phyloP scores from a whole-genome alignment of 805 yeast genomes.

The Saccharomyces kudriavzevii region DNA sequence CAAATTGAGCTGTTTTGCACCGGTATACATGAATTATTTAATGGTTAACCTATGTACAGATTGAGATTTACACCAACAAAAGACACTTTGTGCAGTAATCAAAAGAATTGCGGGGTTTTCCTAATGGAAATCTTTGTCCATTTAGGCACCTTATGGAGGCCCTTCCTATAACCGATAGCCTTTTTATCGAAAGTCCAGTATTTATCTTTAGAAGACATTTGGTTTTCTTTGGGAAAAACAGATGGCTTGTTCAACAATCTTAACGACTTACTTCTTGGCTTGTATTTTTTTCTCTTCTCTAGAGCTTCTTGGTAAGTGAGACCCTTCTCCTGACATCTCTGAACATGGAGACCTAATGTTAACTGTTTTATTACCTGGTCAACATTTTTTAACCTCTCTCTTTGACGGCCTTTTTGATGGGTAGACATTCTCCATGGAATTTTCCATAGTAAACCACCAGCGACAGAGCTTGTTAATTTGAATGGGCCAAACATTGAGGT shows the following conservation, averaged over 20 bases:
- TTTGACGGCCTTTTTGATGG: slow-evolving; percentile 74
- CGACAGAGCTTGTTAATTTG: slow-evolving; percentile 18
- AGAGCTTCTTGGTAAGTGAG: slow-evolving; percentile 15
- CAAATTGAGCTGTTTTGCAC: background rate
- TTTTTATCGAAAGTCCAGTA: slow-evolving; percentile 78
- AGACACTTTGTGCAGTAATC: slow-evolving; percentile 8
- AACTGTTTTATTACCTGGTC: slow-evolving; percentile 60
- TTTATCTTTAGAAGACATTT: slow-evolving; percentile 77
- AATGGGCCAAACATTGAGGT: slow-evolving; percentile 28
- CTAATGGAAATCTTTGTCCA: slow-evolving; percentile 84
- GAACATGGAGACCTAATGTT: slow-evolving; percentile 25
- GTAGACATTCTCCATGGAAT: slow-evolving; percentile 70
- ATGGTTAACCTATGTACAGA: background rate
- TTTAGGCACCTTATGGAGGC: slow-evolving; percentile 79
- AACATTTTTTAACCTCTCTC: slow-evolving; percentile 73
- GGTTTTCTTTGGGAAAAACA: slow-evolving; percentile 65
- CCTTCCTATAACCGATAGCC: slow-evolving; percentile 74
- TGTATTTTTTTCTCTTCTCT: slow-evolving; percentile 9
- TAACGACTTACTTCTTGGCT: slow-evolving; percentile 24
- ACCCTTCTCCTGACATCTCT: slow-evolving; percentile 19
- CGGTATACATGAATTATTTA: background rate
- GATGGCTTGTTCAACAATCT: slow-evolving; percentile 28
- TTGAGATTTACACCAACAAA: background rate
- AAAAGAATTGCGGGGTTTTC: slow-evolving; percentile 67
- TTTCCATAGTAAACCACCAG: slow-evolving; percentile 43